A percentile compares a stretch with the other conserved stretches of the same genome.
Conservation (phyloP, 2,329 filamentous ascomycete species). For the Penicillium sp. region DNA sequence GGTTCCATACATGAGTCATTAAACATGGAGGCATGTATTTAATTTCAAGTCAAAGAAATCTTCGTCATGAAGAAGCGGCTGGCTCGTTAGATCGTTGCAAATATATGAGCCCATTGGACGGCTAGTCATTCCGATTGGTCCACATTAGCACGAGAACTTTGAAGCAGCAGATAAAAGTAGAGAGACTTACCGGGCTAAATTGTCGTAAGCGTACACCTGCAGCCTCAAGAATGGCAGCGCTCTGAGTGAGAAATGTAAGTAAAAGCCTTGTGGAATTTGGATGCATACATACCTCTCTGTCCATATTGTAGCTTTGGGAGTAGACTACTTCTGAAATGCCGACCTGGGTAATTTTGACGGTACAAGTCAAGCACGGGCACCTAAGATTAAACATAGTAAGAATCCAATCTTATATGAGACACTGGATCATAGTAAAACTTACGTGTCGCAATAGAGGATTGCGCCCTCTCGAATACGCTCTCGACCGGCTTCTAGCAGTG, state of each 20-base stretch:
- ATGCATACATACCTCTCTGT: slow-evolving; percentile 60
- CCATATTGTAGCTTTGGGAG: slow-evolving; percentile 91
- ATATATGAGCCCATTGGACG: slow-evolving; percentile 64
- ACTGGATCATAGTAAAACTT: slow-evolving; percentile 17
- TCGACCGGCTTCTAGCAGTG: slow-evolving; percentile 86
- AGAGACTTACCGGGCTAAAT: slow-evolving; percentile 68
- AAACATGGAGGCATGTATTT: not conserved
- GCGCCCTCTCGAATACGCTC: slow-evolving; percentile 82
- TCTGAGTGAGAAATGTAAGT: slow-evolving; percentile 39
- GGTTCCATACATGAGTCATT: not conserved
- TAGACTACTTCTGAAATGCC: slow-evolving; percentile 96
- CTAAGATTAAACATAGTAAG: slow-evolving; percentile 31
- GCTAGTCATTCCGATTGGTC: slow-evolving; percentile 41
- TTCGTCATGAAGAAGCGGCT: not conserved
- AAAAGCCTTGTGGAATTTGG: slow-evolving; percentile 1
- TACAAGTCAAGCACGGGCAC: slow-evolving; percentile 95
- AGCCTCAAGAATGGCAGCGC: slow-evolving; percentile 76
- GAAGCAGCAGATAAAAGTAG: not conserved
- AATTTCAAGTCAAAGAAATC: not conserved
- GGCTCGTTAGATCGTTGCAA: slow-evolving; percentile 48
- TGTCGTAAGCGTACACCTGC: slow-evolving; percentile 84
- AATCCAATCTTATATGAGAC: not conserved
- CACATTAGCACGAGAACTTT: not conserved
- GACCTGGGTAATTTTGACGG: slow-evolving; percentile 97
- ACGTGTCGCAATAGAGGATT: slow-evolving; percentile 88